phyloP scores from a whole-genome alignment of 805 yeast genomes.

The Candida ficus region DNA sequence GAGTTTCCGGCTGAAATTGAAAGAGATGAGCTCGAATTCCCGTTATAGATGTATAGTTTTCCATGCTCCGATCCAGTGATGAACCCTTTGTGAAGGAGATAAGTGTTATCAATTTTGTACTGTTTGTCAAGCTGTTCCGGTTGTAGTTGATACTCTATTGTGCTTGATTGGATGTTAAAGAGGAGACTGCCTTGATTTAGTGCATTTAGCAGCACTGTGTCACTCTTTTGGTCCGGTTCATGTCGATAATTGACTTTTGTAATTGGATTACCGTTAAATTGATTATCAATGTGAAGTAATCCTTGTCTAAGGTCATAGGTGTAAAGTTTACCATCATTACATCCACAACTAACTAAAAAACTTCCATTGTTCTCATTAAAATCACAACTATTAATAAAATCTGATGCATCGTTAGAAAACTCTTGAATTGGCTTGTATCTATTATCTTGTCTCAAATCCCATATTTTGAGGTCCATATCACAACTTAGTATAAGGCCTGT shows the following conservation, averaged over 20 bases:
- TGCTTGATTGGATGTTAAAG: too few relatives aligned
- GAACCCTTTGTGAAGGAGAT: background rate
- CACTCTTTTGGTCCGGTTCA: too few relatives aligned
- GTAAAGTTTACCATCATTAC: slow-evolving; percentile 21
- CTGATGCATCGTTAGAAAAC: slow-evolving; percentile 26
- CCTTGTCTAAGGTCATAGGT: slow-evolving; percentile 21
- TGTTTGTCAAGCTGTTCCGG: slow-evolving; percentile 1
- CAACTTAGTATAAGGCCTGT: slow-evolving; percentile 15
- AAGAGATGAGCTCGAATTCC: too few relatives aligned
- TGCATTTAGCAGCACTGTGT: slow-evolving; percentile 8
- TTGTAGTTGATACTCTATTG: background rate
- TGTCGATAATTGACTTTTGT: slow-evolving; percentile 8
- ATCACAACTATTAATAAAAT: slow-evolving; percentile 20
- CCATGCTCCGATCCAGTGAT: slow-evolving; percentile 13
- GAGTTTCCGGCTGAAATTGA: too few relatives aligned
- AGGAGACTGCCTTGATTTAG: slow-evolving; percentile 1
- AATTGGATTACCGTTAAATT: slow-evolving; percentile 5
- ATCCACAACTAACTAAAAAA: slow-evolving; percentile 13
- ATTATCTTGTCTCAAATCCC: slow-evolving; percentile 11
- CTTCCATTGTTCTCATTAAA: background rate
- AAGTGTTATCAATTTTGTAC: slow-evolving; percentile 11
- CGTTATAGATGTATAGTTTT: slow-evolving; percentile 1
- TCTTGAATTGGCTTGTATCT: slow-evolving; percentile 30
- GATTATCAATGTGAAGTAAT: slow-evolving; percentile 7
- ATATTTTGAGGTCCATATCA: slow-evolving; percentile 19